These are phyloP conservation scores for Mycosarcoma mackinlayi DNA, from an alignment of 1,284 basidiomycete species.

Conservation along the genomic window DNA sequence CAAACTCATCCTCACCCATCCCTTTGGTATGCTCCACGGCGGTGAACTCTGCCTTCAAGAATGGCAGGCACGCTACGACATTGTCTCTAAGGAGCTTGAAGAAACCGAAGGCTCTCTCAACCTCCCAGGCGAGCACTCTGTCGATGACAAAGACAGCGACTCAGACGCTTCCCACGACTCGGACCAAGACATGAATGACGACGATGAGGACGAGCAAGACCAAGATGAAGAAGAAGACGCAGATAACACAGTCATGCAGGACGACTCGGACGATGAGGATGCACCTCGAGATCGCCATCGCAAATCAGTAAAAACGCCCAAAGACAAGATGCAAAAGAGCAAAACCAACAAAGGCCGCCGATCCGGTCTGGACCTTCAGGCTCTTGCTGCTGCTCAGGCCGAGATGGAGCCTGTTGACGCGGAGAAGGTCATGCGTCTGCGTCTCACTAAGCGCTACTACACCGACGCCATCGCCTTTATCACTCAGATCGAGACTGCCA, in stretches of 20 bases:
- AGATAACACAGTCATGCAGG: constrained; percentile 34
- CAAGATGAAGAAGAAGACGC: constrained; percentile 18
- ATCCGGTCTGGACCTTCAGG: constrained; percentile 69
- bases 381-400: constrained; percentile 55
- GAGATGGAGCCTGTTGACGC: constrained; percentile 57
- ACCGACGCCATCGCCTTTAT: constrained; percentile 89
- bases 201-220: constrained; percentile 47
- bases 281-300: constrained; percentile 5
- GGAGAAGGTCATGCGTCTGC: constrained; percentile 74
- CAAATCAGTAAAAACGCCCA: constrained; percentile 25
- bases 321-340: constrained; percentile 19
- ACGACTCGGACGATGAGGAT: constrained; percentile 18
- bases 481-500: constrained; percentile 80
- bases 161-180: constrained; percentile 67
- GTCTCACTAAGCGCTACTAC: constrained; percentile 88
- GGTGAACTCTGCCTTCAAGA: constrained; percentile 80
- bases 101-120: constrained; percentile 58
- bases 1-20: constrained; percentile 86
- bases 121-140: constrained; percentile 55
- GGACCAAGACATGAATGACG: constrained; percentile 65
- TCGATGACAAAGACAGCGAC: constrained; percentile 68
- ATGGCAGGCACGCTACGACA: constrained; percentile 78
- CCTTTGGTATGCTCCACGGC: constrained; percentile 85
- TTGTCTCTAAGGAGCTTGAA: constrained; percentile 73
- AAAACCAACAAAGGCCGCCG: constrained; percentile 64